A percentile compares a stretch with the other conserved stretches of the same genome.
These are phyloP conservation scores for Cytospora chrysosperma DNA, from an alignment of 2,329 filamentous ascomycete genomes.

Conservation along the genomic window DNA sequence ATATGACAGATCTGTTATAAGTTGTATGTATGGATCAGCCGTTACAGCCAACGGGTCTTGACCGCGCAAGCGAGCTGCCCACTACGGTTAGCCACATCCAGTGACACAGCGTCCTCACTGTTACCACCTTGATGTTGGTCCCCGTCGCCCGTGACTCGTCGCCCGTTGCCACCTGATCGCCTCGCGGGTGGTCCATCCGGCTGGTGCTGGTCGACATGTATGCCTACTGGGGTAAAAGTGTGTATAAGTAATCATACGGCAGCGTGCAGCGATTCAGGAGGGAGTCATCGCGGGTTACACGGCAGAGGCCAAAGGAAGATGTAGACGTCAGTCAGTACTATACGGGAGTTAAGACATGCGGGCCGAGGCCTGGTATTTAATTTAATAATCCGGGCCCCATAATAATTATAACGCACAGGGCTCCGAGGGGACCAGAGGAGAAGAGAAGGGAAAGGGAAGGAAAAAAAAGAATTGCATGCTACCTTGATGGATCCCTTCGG, in stretches of 20 bases:
- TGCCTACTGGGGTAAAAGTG: no score
- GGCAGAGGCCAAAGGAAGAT: neutral
- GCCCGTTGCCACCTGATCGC: neutral
- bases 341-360: neutral
- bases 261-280: neutral
- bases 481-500: neutral
- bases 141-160: neutral
- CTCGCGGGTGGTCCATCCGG: neutral
- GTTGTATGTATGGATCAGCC: neutral
- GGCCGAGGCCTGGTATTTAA: neutral
- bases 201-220: neutral
- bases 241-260: neutral
- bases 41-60: neutral
- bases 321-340: neutral
- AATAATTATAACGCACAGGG: neutral
- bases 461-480: neutral
- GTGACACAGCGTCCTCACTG: neutral
- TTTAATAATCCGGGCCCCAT: neutral
- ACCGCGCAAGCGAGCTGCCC: conserved; percentile 5
- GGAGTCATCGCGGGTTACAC: neutral
- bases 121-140: neutral
- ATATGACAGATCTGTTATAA: neutral
- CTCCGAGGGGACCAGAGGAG: no score
- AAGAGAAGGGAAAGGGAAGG: no score
- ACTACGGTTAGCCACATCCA: conserved; percentile 3